phyloP scores from a whole-genome alignment of 164 flowering plant genomes.

The Kingdonia uniflora region DNA sequence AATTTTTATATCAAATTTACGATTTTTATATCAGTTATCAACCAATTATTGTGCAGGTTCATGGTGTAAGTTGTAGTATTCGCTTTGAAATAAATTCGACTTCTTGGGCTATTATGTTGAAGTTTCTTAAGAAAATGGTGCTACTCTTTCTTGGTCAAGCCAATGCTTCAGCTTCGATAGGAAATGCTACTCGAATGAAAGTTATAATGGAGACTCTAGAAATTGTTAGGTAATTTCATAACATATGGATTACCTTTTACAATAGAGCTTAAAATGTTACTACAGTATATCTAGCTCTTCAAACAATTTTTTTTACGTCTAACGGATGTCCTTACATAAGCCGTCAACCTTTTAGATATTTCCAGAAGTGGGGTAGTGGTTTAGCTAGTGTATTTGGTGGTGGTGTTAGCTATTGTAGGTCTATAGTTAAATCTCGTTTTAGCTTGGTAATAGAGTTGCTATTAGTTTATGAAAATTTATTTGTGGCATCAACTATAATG shows the following conservation, averaged over 20 bases:
- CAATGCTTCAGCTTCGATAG: slow-evolving; percentile 6
- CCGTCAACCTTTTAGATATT: not conserved
- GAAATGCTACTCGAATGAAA: slow-evolving; percentile 13
- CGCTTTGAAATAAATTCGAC: slow-evolving; percentile 38
- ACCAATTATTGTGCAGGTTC: slow-evolving; percentile 31
- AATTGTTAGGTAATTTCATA: slow-evolving; percentile 41
- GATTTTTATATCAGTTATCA: too few relatives aligned
- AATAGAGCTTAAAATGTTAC: not conserved
- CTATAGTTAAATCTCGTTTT: not conserved
- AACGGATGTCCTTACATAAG: too few relatives aligned
- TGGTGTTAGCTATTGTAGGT: not conserved
- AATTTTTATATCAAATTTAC: too few relatives aligned
- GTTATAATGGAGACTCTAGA: slow-evolving; percentile 38
- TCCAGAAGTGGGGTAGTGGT: too few relatives aligned
- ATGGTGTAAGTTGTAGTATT: slow-evolving; percentile 27
- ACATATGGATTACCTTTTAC: not conserved
- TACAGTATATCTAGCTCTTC: not conserved
- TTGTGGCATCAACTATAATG: not conserved
- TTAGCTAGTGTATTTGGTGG: not conserved
- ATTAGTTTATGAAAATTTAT: not conserved
- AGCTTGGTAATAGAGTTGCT: too few relatives aligned
- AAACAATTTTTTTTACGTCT: not conserved
- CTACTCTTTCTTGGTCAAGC: slow-evolving; percentile 23
- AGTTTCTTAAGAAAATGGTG: slow-evolving; percentile 31
- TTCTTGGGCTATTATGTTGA: slow-evolving; percentile 40